These are phyloP conservation scores for Friedmanniomyces endolithicus DNA, from an alignment of 495 filamentous ascomycete species.

Conservation along the genomic window DNA sequence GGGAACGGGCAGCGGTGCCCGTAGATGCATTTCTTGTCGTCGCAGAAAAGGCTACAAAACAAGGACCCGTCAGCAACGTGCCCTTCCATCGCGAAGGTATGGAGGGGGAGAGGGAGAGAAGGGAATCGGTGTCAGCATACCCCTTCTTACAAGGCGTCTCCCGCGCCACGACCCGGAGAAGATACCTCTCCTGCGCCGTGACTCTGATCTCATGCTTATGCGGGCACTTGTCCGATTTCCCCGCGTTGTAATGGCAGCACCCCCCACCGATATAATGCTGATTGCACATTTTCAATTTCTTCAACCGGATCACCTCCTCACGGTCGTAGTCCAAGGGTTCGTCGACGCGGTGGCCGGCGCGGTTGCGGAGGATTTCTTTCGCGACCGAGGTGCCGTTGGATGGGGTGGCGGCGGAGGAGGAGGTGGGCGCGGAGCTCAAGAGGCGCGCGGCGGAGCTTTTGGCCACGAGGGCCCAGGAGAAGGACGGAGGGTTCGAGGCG, in stretches of 20 bases:
- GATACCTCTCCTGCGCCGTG: slow-evolving; percentile 51
- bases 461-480: neutral
- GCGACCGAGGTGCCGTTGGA: neutral
- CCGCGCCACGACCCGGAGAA: slow-evolving; percentile 57
- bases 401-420: neutral
- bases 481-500: neutral
- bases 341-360: slow-evolving; percentile 61
- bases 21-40: slow-evolving; percentile 69
- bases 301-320: slow-evolving; percentile 47
- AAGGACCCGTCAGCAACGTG: neutral
- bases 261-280: slow-evolving; percentile 72
- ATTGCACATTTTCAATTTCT: slow-evolving; percentile 72
- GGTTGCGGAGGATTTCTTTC: slow-evolving; percentile 53
- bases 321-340: slow-evolving; percentile 42
- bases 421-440: neutral
- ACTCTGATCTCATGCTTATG: slow-evolving; percentile 66
- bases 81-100: too few relatives aligned
- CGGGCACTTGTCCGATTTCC: slow-evolving; percentile 44
- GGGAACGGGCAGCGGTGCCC: slow-evolving; percentile 45
- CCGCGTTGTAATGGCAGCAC: slow-evolving; percentile 39
- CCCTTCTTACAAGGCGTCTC: slow-evolving; percentile 69
- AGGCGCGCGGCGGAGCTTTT: neutral
- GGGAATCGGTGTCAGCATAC: too few relatives aligned
- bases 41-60: slow-evolving; percentile 43
- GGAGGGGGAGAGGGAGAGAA: too few relatives aligned